phyloP scores from a whole-genome alignment of 1,139 yeast species.

The Hansenula sp. region DNA sequence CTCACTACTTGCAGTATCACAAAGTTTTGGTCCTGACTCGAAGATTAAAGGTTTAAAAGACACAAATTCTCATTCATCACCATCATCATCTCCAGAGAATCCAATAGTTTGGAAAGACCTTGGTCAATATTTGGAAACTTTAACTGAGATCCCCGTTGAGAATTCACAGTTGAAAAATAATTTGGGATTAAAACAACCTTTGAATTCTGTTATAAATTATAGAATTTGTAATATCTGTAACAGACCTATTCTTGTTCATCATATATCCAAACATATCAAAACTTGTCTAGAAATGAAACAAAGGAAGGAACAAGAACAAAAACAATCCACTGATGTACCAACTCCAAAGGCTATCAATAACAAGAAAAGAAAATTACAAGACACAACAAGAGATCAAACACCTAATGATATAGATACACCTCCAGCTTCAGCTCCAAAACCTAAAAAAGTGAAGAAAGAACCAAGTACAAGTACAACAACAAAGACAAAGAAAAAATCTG shows the following conservation, averaged over 20 bases:
- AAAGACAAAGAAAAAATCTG: conserved; percentile 45
- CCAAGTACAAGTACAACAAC: conserved; percentile 26
- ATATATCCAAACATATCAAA: conserved; percentile 41
- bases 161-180: conserved; percentile 20
- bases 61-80: not conserved
- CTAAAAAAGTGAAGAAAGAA: conserved; percentile 18
- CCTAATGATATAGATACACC: conserved; percentile 20
- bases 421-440: conserved; percentile 21
- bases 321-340: conserved; percentile 5
- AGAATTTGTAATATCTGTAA: conserved; percentile 64
- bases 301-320: conserved; percentile 26
- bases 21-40: conserved; percentile 21
- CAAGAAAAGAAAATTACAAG: conserved; percentile 8
- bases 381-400: conserved; percentile 10
- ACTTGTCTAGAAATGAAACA: conserved; percentile 47
- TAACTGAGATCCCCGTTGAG: conserved; percentile 31
- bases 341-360: conserved; percentile 6
- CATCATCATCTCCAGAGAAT: conserved; percentile 4
- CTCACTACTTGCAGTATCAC: conserved; percentile 12
- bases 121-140: conserved; percentile 52
- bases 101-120: conserved; percentile 50
- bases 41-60: conserved; percentile 19
- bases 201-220: conserved; percentile 43
- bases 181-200: conserved; percentile 34
- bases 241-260: conserved; percentile 53